Evolutionary conservation across 345 rosid genomes (phyloP).

Genomic region (Sisymbrium irio): DNA sequence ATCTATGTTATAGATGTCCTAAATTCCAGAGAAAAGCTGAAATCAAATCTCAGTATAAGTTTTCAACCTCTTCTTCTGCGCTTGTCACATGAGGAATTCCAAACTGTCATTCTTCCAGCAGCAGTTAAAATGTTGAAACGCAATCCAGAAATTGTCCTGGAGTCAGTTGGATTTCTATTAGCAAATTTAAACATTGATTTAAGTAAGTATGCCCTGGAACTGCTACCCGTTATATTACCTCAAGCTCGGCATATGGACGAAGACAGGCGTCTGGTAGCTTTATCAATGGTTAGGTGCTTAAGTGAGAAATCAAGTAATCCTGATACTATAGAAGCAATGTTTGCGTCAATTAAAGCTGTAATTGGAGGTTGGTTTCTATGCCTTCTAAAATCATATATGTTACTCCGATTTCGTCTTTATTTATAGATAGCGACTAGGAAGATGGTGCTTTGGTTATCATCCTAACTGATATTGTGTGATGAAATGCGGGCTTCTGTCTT

Average conservation of each 20-base stretch:
- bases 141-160: conserved; percentile 91
- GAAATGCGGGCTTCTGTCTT: conserved; percentile 12
- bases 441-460: background rate
- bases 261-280: conserved; percentile 70
- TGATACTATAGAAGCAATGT: conserved; percentile 83
- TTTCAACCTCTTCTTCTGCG: conserved; percentile 59
- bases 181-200: conserved; percentile 68
- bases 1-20: conserved; percentile 79
- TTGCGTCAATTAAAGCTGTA: conserved; percentile 64
- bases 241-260: conserved; percentile 91
- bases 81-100: conserved; percentile 76
- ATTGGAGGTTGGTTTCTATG: conserved; percentile 68
- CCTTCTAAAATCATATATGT: background rate
- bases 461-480: conserved; percentile 3
- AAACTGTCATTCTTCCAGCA: conserved; percentile 72
- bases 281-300: conserved; percentile 60
- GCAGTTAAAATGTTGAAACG: conserved; percentile 92
- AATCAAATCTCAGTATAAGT: conserved; percentile 54
- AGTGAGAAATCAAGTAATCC: conserved; percentile 91
- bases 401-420: background rate
- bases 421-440: background rate
- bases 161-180: conserved; percentile 70
- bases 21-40: conserved; percentile 76
- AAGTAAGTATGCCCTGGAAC: conserved; percentile 83
- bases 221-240: conserved; percentile 64